These are phyloP conservation scores for Penicillium bovifimosum DNA, from an alignment of 495 filamentous ascomycete species.

Conservation along the genomic window DNA sequence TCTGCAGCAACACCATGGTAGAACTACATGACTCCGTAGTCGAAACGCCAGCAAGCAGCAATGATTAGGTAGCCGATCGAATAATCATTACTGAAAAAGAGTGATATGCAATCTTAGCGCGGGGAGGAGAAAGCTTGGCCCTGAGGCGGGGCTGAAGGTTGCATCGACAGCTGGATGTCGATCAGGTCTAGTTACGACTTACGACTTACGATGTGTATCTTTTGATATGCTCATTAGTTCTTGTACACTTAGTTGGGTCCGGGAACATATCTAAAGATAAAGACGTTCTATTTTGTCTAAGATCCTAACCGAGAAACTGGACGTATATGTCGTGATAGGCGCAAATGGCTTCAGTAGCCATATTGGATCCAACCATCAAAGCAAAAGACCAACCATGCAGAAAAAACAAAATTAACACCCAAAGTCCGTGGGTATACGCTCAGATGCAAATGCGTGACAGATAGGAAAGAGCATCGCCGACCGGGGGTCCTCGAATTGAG, in stretches of 20 bases:
- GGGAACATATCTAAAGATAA: neutral
- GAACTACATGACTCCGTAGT: neutral
- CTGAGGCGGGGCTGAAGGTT: constrained; percentile 1
- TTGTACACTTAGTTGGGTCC: too few species aligned
- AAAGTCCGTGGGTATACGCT: constrained; percentile 32
- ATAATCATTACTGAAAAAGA: constrained; percentile 17
- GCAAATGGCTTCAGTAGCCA: neutral
- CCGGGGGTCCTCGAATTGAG: neutral
- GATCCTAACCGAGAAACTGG: neutral
- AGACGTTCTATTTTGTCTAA: neutral
- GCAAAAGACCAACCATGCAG: neutral
- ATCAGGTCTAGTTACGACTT: constrained; percentile 4
- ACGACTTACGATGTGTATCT: neutral
- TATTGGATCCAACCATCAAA: neutral
- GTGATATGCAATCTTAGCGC: constrained; percentile 7
- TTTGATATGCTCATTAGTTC: neutral
- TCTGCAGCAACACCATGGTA: too few species aligned
- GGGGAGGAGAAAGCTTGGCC: constrained; percentile 19
- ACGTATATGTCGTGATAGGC: neutral
- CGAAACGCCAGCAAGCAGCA: neutral
- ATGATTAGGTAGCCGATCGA: constrained; percentile 5
- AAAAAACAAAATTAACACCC: constrained; percentile 10
- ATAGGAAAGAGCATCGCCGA: neutral
- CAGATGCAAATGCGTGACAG: constrained; percentile 23
- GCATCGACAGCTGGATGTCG: neutral